Evolutionary conservation across 371 early-diverging fungal genomes (phyloP).

Genomic region (Actinomortierella ambigua): DNA sequence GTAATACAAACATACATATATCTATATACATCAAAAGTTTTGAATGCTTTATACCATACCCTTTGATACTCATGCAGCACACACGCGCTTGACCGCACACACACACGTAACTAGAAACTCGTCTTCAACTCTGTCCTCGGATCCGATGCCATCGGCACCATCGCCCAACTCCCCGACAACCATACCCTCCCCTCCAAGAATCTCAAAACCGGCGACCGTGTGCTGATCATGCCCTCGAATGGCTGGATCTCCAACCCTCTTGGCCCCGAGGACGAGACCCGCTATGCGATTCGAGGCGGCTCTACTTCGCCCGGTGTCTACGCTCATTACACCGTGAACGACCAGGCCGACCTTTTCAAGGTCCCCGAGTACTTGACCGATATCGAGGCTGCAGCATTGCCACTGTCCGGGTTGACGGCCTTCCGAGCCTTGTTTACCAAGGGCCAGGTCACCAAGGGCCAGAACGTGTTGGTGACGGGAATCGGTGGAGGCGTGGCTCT

Average conservation of each 20-base stretch:
- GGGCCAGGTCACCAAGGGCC: conserved; percentile 52
- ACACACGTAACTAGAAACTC: conserved; percentile 21
- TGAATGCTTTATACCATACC: no score
- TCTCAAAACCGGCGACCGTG: conserved; percentile 30
- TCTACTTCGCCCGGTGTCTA: conserved; percentile 50
- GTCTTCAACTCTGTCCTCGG: conserved; percentile 51
- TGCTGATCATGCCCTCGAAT: conserved; percentile 53
- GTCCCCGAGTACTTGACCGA: conserved; percentile 57
- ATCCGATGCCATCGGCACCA: conserved; percentile 57
- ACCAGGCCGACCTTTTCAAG: conserved; percentile 46
- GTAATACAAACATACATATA: no score
- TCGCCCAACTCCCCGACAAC: conserved; percentile 20
- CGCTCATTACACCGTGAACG: conserved; percentile 55
- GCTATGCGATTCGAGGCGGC: no score
- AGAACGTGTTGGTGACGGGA: conserved; percentile 64
- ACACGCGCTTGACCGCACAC: no score
- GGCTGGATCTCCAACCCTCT: conserved; percentile 58
- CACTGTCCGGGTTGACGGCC: conserved; percentile 68
- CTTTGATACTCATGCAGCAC: no score
- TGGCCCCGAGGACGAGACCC: conserved; percentile 52
- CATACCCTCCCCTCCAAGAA: neutral
- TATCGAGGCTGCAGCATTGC: conserved; percentile 64
- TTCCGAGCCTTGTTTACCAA: conserved; percentile 56
- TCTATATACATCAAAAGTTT: no score
- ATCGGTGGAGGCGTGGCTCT: conserved; percentile 73